Base-by-base conservation (phyloP, 306 rosid species). In the Vigna hirtella region DNA sequence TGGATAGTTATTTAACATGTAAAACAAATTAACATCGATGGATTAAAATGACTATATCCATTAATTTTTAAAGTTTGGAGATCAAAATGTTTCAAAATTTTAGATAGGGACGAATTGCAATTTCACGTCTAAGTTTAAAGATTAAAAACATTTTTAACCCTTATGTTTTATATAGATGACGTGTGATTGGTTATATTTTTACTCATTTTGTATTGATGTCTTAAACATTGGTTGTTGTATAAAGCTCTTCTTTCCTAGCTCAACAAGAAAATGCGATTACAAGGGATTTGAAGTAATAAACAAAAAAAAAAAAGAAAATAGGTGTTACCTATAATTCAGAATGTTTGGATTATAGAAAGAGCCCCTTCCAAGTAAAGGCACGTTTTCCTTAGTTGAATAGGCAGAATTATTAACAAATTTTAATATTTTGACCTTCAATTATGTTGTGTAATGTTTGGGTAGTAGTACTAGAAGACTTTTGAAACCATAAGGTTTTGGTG, bases 401-500 rank as follows among this genome's bases (percentile, higher is more conserved):
- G 52, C 52, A 48, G 2, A 26, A 48, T 14, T 48, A 14, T 48
- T 48, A 13, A 48, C 15, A 48, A 14, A 48, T 14, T 48, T 48
- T 59, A 28, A 38, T 69, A 56, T 73, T 9, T 77, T 74, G 55
- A 53, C 73, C 72, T 69, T 73, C 24, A 73, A 15, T 43, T 72
- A 50, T 78, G n/a, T 73, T 34, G 38, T 52, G 81, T 30, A 26
- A 43, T 53, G 61, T 72, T 26, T 76, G 59, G 47, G 18, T 48
- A 71, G 61, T 70, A 62, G 24, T 78, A 50, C 17, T 48, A 48
- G 17, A 48, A 48, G 17, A 48, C 32, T 48, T 70, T 74, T 14
- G 56, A 68, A 78, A 52, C 16, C 61, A 55, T 57, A 51, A 69
- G 59, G 76, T 34, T 71, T 47, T 32, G 62, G 47, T 57, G 26